Evolutionary conservation across 2,329 filamentous ascomycete genomes (phyloP).

Genomic region (Penicillium occitanis): DNA sequence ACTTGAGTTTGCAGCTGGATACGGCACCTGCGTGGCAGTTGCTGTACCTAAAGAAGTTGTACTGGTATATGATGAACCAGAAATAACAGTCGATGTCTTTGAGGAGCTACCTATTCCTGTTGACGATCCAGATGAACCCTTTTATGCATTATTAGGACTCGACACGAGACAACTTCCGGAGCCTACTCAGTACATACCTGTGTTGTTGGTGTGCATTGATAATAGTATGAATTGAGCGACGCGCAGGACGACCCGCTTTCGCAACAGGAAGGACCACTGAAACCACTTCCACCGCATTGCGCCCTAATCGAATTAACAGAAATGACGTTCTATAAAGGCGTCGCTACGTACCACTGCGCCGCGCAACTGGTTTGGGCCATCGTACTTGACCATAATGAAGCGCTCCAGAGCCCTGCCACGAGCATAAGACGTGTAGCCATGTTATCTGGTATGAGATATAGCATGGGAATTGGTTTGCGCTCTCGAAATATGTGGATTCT

Average conservation of each 20-base stretch:
- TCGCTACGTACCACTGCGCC: background rate
- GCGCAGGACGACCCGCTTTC: constrained; percentile 9
- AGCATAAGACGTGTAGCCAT: constrained; percentile 7
- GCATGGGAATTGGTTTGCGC: background rate
- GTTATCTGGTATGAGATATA: background rate
- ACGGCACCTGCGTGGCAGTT: constrained; percentile 13
- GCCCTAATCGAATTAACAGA: background rate
- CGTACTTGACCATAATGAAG: background rate
- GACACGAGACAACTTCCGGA: background rate
- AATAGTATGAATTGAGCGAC: constrained; percentile 10
- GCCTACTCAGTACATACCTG: background rate
- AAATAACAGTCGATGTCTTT: background rate
- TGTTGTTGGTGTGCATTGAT: constrained; percentile 14
- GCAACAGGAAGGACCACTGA: constrained; percentile 5
- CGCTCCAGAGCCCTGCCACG: background rate
- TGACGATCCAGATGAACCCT: constrained; percentile 1
- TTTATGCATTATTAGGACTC: background rate
- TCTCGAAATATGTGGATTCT: background rate
- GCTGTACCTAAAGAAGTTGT: background rate
- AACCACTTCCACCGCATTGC: constrained; percentile 12
- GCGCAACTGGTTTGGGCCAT: constrained; percentile 5
- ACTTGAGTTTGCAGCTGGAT: constrained; percentile 13
- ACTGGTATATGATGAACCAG: constrained; percentile 9
- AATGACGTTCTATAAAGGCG: background rate
- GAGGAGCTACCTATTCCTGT: background rate